Evolutionary conservation across 2,329 filamentous ascomycete species (phyloP).

Genomic region (Mycosphaerella sp.): DNA sequence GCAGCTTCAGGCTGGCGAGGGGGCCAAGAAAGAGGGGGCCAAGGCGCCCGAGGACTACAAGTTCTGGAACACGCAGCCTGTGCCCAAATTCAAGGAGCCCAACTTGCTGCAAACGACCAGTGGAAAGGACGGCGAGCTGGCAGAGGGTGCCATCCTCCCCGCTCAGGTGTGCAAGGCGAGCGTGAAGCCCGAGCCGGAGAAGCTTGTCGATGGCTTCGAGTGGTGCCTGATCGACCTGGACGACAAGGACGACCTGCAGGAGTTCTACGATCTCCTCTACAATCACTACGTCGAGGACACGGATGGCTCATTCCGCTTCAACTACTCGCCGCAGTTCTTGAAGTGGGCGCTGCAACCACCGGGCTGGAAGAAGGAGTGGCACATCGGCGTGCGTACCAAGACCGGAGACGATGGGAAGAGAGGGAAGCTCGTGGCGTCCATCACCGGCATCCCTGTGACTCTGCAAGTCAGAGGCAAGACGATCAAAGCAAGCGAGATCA

Average conservation of each 20-base stretch:
- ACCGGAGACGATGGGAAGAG: slow-evolving; percentile 51
- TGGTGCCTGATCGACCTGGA: slow-evolving; percentile 88
- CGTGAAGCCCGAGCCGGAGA: slow-evolving; percentile 53
- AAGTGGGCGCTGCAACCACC: slow-evolving; percentile 94
- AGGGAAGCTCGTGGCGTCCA: slow-evolving; percentile 86
- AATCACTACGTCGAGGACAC: slow-evolving; percentile 97
- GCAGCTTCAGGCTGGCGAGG: slow-evolving; percentile 24
- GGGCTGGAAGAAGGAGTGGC: slow-evolving; percentile 90
- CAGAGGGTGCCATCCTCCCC: slow-evolving; percentile 77
- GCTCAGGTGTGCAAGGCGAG: slow-evolving; percentile 63
- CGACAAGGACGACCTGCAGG: slow-evolving; percentile 68
- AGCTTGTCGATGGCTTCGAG: slow-evolving; percentile 77
- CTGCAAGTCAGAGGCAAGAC: slow-evolving; percentile 71
- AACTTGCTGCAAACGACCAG: slow-evolving; percentile 32
- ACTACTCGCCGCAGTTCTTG: slow-evolving; percentile 82
- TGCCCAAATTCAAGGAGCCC: slow-evolving; percentile 65
- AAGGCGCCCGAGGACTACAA: slow-evolving; percentile 57
- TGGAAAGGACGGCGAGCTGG: slow-evolving; percentile 48
- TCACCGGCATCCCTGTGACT: slow-evolving; percentile 83
- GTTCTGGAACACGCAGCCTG: slow-evolving; percentile 97
- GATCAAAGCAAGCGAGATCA: slow-evolving; percentile 82
- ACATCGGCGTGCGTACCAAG: slow-evolving; percentile 78
- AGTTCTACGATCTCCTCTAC: slow-evolving; percentile 85
- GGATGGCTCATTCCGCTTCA: slow-evolving; percentile 95
- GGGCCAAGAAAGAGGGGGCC: slow-evolving; percentile 26